Evolutionary conservation across 768 basidiomycete genomes (phyloP), one percentile per base, ranked within the genome.

Genomic region (Auricularia cornea): DNA sequence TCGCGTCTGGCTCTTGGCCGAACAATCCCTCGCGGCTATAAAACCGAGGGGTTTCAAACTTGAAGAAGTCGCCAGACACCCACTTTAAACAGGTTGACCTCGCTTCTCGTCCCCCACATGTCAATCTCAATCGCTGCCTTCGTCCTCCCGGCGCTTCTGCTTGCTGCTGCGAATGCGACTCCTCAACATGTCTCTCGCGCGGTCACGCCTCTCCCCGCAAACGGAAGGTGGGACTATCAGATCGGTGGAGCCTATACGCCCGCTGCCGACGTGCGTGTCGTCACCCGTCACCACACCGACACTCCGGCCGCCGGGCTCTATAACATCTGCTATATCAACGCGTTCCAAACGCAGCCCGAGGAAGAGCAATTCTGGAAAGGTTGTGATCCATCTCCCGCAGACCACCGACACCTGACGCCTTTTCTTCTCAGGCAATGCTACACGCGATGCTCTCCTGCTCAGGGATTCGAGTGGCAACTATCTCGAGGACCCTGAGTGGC

Each of bases 261-360:
- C 4, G 54, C 2, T 16, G 14, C 28, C 26, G 4, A 29, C 20
- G 54, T 57, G 6, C 26, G 11, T 11, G 54, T 57, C 30, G 54
- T 57, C 28, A 29, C 54, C 11, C 54, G 29, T 26, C 18, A 31
- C 30, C 26, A 10, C 26, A 57, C 54, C 28, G 23, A 16, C 4
- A 28, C 54, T 11, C 54, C 54, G 6, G 23, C 20, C 54, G 20
- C 26, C 3, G 28, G 54, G 10, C 14, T 57, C 18, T 57, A 4
- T 26, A 57, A 57, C 54, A 57, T 57, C 54, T 57, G 4, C 54
- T 57, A 57, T 3, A 32, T 57, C 54, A 57, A 57, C 54, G 54
- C 54, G 1, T 57, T 26, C 54, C 54, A 57, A 26, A 57, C 54
- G 30, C 54, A 57, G 29, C 54, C 54, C 12, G 28, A 26, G 1